A percentile compares a stretch with the other conserved stretches of the same genome.
These are phyloP conservation scores for Priceomyces haplophilus DNA, from an alignment of 805 yeast genomes.

Conservation along the genomic window DNA sequence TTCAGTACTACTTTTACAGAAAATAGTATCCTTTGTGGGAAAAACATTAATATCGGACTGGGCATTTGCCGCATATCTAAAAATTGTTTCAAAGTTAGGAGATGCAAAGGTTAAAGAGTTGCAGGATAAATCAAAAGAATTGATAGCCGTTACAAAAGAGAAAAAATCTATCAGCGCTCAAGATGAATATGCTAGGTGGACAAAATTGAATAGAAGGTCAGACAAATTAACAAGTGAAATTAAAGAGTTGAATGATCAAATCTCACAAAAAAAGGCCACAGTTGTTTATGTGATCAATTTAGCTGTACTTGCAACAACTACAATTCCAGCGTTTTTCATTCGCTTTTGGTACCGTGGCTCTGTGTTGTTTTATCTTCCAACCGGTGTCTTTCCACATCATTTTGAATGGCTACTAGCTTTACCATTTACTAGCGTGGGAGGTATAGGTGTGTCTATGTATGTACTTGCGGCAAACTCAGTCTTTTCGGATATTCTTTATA, in stretches of 20 bases:
- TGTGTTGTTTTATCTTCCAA: conserved; percentile 59
- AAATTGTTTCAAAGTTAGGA: conserved; percentile 31
- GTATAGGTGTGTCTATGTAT: conserved; percentile 61
- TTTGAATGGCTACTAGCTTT: conserved; percentile 58
- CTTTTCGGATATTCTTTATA: conserved; percentile 18
- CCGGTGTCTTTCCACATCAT: conserved; percentile 51
- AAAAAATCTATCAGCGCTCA: conserved; percentile 73
- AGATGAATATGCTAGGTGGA: conserved; percentile 95
- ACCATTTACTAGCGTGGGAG: conserved; percentile 61
- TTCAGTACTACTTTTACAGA: conserved; percentile 34
- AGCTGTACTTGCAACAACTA: conserved; percentile 37
- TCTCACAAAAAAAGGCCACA: conserved; percentile 33
- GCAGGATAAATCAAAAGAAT: conserved; percentile 37
- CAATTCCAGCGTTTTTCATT: conserved; percentile 46
- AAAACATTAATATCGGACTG: conserved; percentile 27
- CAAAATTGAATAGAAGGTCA: conserved; percentile 74
- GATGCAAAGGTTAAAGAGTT: conserved; percentile 26
- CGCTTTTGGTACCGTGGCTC: conserved; percentile 52
- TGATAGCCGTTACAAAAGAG: conserved; percentile 46
- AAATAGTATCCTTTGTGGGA: conserved; percentile 36
- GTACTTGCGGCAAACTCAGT: conserved; percentile 41
- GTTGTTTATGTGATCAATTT: conserved; percentile 33
- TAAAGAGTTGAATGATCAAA: conserved; percentile 35
- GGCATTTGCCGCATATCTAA: conserved; percentile 38
- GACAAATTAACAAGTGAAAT: conserved; percentile 57